These are phyloP conservation scores for Phialemoniopsis sp. DNA, from an alignment of 2,329 filamentous ascomycete species.

Conservation along the genomic window DNA sequence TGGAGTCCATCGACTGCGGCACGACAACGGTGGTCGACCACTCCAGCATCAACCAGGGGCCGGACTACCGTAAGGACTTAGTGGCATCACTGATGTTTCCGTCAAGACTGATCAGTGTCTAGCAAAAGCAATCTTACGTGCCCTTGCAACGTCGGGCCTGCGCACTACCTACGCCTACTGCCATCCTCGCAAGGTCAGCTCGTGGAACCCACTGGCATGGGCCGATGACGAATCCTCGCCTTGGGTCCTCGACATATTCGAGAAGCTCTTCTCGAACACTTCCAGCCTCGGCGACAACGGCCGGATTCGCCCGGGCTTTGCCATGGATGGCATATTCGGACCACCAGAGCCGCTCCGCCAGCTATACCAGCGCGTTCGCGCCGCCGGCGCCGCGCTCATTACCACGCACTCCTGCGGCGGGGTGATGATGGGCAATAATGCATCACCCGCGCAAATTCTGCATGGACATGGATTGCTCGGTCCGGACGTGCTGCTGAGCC, in stretches of 20 bases:
- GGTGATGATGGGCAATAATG: slow-evolving; percentile 5
- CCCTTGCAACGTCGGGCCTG: slow-evolving; percentile 36
- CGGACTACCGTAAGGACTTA: slow-evolving; percentile 4
- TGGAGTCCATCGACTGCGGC: slow-evolving; percentile 2
- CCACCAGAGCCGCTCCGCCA: slow-evolving; percentile 27
- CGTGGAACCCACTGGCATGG: slow-evolving; percentile 20
- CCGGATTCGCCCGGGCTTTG: slow-evolving; percentile 41
- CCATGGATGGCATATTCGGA: slow-evolving; percentile 34
- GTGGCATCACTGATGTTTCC: slow-evolving; percentile 7
- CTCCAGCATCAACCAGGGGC: slow-evolving; percentile 2
- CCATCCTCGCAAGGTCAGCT: slow-evolving; percentile 21
- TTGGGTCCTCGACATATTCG: slow-evolving; percentile 30
- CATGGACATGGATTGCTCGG: slow-evolving; percentile 30
- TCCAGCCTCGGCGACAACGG: slow-evolving; percentile 19
- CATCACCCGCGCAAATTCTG: slow-evolving; percentile 16
- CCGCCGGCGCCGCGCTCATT: slow-evolving; percentile 30
- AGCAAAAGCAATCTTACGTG: slow-evolving; percentile 20
- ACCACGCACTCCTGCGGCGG: slow-evolving; percentile 29
- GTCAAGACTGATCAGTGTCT: background rate
- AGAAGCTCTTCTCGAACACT: slow-evolving; percentile 22
- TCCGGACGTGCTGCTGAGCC: slow-evolving; percentile 35
- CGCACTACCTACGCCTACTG: slow-evolving; percentile 39
- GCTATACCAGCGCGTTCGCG: slow-evolving; percentile 29
- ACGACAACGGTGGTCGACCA: slow-evolving; percentile 3
- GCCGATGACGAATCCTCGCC: slow-evolving; percentile 20